Conservation (phyloP, 345 rosid species). For the Leavenworthia alabamica region DNA sequence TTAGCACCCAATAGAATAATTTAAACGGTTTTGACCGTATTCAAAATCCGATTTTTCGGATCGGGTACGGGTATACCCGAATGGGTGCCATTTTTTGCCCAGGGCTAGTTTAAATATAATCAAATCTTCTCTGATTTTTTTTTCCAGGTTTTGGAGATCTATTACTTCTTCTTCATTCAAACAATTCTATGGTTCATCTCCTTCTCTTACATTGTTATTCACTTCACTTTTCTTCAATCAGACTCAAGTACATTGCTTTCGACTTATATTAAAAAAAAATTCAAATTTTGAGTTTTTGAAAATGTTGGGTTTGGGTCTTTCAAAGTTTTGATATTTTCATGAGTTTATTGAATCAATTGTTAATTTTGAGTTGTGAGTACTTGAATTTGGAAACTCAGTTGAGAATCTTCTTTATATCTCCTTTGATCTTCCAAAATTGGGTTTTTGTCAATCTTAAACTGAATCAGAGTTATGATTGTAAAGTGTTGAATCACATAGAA, state of each 20-base stretch:
- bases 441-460: not conserved
- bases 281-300: not conserved
- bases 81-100: too few relatives aligned
- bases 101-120: too few relatives aligned
- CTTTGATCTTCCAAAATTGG: constrained; percentile 1
- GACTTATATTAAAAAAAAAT: not conserved
- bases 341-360: not conserved
- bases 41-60: too few relatives aligned
- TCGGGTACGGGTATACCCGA: too few relatives aligned
- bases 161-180: constrained; percentile 1
- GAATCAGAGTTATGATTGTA: not conserved
- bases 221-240: not conserved
- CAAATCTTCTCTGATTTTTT: not conserved
- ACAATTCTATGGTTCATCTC: constrained; percentile 11
- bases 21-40: too few relatives aligned
- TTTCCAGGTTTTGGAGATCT: not conserved
- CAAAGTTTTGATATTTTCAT: not conserved
- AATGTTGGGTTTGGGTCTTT: not conserved
- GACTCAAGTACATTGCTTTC: not conserved
- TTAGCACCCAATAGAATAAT: too few relatives aligned
- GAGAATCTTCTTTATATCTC: not conserved
- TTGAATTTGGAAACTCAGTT: constrained; percentile 9
- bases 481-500: not conserved
- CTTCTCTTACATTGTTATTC: not conserved
- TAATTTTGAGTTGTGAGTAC: not conserved